phyloP scores from a whole-genome alignment of 768 basidiomycete genomes.

The Leccinum pellstonianum region DNA sequence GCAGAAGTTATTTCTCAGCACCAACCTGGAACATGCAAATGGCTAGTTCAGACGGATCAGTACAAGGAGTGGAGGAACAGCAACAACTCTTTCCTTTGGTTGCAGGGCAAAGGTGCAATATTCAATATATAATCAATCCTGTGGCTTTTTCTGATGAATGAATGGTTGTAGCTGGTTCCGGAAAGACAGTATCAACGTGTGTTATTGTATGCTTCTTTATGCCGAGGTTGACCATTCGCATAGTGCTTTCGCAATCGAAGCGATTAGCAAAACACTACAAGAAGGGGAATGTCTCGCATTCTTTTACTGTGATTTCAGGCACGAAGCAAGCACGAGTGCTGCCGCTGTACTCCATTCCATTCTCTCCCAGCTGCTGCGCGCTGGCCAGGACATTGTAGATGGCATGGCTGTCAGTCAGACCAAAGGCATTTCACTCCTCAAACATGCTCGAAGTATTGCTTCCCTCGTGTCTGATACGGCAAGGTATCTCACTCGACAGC shows the following conservation, averaged over 20 bases:
- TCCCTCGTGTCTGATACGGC: conserved; percentile 1
- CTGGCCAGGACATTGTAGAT: not conserved
- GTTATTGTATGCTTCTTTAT: not conserved
- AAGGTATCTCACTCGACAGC: not conserved
- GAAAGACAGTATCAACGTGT: conserved; percentile 18
- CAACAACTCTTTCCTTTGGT: conserved; percentile 5
- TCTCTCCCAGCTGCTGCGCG: conserved; percentile 14
- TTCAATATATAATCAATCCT: not conserved
- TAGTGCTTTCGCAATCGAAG: conserved; percentile 1
- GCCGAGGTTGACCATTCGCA: not conserved
- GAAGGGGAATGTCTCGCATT: conserved; percentile 4
- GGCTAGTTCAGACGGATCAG: conserved; percentile 1
- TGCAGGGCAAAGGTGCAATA: conserved; percentile 6
- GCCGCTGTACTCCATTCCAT: conserved; percentile 11
- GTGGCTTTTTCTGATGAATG: not conserved
- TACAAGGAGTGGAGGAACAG: not conserved
- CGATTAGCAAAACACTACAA: not conserved
- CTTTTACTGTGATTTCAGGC: conserved; percentile 22
- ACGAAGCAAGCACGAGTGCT: not conserved
- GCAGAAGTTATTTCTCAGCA: not conserved
- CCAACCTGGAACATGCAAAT: conserved; percentile 6
- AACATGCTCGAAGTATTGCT: not conserved
- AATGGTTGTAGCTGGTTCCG: conserved; percentile 12
- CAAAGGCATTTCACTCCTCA: not conserved
- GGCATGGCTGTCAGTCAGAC: not conserved